Percentiles rank a stretch among this genome's conserved stretches.
Evolutionary conservation across 306 rosid genomes (phyloP).

Genomic region (Astragalus membranaceus): DNA sequence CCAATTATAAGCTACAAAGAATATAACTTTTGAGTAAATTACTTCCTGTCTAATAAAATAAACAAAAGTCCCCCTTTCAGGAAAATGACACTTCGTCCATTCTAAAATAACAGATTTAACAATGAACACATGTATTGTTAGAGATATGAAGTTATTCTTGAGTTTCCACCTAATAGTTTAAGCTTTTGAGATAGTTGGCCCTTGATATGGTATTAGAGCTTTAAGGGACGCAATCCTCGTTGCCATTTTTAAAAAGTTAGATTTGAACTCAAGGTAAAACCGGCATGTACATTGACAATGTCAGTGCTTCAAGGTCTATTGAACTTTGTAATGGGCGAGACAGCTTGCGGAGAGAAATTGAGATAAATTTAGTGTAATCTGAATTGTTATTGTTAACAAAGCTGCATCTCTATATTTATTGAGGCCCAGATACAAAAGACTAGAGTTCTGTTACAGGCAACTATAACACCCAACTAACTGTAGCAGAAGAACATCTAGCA

Average conservation of each 20-base stretch:
- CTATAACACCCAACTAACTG: no score
- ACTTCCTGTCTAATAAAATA: not conserved
- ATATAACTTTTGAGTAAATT: not conserved
- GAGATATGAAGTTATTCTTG: not conserved
- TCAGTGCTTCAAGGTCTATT: not conserved
- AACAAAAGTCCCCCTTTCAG: not conserved
- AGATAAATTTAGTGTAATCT: no score
- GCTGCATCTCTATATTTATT: no score
- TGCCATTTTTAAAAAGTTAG: not conserved
- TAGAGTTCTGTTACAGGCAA: no score
- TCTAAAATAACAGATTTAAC: conserved; percentile 5
- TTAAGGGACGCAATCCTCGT: not conserved
- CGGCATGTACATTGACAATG: not conserved
- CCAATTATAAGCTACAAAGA: conserved; percentile 6
- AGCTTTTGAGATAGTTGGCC: not conserved
- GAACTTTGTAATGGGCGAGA: not conserved
- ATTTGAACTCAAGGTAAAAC: not conserved
- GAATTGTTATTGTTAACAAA: no score
- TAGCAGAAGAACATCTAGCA: no score
- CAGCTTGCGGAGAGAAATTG: no score
- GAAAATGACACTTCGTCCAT: conserved; percentile 1
- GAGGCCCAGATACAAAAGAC: no score
- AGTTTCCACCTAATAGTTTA: not conserved
- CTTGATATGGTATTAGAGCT: not conserved
- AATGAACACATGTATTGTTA: not conserved